phyloP scores from a whole-genome alignment of 192 early-diverging fungal species.

The Backusella liffmaniae region DNA sequence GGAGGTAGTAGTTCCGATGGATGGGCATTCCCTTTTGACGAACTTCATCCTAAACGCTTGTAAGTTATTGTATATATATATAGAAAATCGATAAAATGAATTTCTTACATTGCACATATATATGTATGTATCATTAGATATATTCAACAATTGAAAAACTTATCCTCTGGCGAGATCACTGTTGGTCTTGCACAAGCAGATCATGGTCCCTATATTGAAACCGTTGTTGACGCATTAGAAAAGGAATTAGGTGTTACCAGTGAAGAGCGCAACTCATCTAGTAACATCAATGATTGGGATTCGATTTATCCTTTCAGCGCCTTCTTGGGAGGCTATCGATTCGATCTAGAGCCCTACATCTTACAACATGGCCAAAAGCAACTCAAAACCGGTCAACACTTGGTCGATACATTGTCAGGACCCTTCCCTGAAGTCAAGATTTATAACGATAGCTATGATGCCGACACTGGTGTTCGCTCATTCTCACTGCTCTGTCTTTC shows the following conservation, averaged over 20 bases:
- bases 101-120: not conserved
- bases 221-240: conserved; percentile 43
- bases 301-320: conserved; percentile 64
- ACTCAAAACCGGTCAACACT: conserved; percentile 9
- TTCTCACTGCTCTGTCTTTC: conserved; percentile 45
- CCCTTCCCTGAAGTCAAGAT: conserved; percentile 39
- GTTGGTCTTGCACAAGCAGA: conserved; percentile 62
- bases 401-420: conserved; percentile 21
- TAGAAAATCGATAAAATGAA: not conserved
- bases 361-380: conserved; percentile 36
- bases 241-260: conserved; percentile 36
- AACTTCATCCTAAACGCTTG: conserved; percentile 61
- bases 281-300: conserved; percentile 54
- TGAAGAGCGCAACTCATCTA: conserved; percentile 19
- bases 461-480: conserved; percentile 41
- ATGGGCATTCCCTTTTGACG: conserved; percentile 51
- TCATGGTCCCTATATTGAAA: conserved; percentile 44
- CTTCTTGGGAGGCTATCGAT: conserved; percentile 52
- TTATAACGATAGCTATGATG: conserved; percentile 44
- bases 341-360: conserved; percentile 45
- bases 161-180: conserved; percentile 53
- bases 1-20: conserved; percentile 17
- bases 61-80: conserved; percentile 19
- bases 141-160: conserved; percentile 61
- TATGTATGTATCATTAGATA: conserved; percentile 31